Percentiles rank a stretch among this genome's conserved stretches.
Conservation (phyloP, 306 rosid species). For the Rosa rugosa region DNA sequence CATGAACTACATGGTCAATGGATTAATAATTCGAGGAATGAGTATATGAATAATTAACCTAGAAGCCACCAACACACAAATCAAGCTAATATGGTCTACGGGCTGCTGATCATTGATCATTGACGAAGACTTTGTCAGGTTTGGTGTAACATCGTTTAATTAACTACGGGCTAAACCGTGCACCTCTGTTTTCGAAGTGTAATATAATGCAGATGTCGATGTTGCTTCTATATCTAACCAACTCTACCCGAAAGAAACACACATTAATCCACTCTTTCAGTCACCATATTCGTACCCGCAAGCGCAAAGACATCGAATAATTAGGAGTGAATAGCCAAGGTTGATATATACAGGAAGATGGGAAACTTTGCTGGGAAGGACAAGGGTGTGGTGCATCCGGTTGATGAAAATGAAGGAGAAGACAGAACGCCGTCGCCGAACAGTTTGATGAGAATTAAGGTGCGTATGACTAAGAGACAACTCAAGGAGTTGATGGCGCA, state of each 20-base stretch:
- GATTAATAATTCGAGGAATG: not conserved
- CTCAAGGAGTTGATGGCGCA: slow-evolving; percentile 36
- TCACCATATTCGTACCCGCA: not conserved
- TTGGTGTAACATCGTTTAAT: not conserved
- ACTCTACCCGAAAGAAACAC: not conserved
- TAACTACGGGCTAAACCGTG: not conserved
- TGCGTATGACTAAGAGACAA: slow-evolving; percentile 33
- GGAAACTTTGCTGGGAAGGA: slow-evolving; percentile 38
- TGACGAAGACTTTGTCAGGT: not conserved
- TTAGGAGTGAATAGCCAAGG: not conserved
- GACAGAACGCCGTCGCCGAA: not conserved
- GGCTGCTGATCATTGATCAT: not conserved
- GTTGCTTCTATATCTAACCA: not conserved
- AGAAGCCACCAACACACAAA: not conserved
- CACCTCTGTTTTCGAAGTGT: not conserved
- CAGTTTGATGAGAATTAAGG: slow-evolving; percentile 35
- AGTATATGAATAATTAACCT: not conserved
- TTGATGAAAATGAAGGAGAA: not conserved
- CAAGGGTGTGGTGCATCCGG: slow-evolving; percentile 22
- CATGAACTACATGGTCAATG: not conserved
- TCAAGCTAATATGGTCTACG: not conserved
- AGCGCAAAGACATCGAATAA: not conserved
- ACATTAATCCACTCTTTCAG: not conserved
- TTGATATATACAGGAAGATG: slow-evolving; percentile 15
- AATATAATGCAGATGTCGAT: slow-evolving; percentile 26